A percentile compares a stretch with the other conserved stretches of the same genome.
Evolutionary conservation across 1,284 basidiomycete species (phyloP).

Genomic region (Tremellales sp.): DNA sequence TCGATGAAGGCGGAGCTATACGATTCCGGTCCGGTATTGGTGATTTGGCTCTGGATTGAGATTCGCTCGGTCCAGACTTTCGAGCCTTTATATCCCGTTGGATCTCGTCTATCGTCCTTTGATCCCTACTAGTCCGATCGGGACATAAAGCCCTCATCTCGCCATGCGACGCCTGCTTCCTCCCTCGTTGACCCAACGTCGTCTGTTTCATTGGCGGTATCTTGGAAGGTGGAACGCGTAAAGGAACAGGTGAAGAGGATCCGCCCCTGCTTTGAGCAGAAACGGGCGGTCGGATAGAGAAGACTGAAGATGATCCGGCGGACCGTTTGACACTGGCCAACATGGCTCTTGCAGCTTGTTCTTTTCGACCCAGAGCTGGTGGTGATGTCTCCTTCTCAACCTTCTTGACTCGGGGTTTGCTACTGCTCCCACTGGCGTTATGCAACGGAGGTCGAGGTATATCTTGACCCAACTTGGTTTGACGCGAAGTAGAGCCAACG

Average conservation of each 20-base stretch:
- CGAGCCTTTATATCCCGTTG: slow-evolving; percentile 32
- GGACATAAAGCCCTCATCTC: slow-evolving; percentile 33
- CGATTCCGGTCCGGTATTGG: neutral
- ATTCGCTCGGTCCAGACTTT: slow-evolving; percentile 1
- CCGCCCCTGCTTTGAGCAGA: slow-evolving; percentile 8
- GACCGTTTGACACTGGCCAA: slow-evolving; percentile 20
- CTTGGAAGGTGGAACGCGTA: too few relatives aligned
- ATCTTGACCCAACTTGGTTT: too few relatives aligned
- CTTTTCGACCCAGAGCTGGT: slow-evolving; percentile 31
- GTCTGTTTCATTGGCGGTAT: neutral
- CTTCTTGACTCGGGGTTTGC: neutral
- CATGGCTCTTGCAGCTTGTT: slow-evolving; percentile 28
- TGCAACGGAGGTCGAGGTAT: neutral
- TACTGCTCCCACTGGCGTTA: neutral
- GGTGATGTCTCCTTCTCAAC: slow-evolving; percentile 12
- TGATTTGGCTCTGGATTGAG: neutral
- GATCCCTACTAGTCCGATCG: slow-evolving; percentile 34
- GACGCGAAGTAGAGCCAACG: too few relatives aligned
- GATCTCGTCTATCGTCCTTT: slow-evolving; percentile 39
- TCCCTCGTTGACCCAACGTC: neutral
- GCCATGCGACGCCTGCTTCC: slow-evolving; percentile 17
- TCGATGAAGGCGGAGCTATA: too few relatives aligned
- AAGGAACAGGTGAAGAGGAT: too few relatives aligned
- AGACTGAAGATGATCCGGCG: slow-evolving; percentile 16
- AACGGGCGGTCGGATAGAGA: slow-evolving; percentile 34